A percentile compares a stretch with the other conserved stretches of the same genome.
phyloP scores from a whole-genome alignment of 192 early-diverging fungal genomes.

The Polychytrium aggregatum region DNA sequence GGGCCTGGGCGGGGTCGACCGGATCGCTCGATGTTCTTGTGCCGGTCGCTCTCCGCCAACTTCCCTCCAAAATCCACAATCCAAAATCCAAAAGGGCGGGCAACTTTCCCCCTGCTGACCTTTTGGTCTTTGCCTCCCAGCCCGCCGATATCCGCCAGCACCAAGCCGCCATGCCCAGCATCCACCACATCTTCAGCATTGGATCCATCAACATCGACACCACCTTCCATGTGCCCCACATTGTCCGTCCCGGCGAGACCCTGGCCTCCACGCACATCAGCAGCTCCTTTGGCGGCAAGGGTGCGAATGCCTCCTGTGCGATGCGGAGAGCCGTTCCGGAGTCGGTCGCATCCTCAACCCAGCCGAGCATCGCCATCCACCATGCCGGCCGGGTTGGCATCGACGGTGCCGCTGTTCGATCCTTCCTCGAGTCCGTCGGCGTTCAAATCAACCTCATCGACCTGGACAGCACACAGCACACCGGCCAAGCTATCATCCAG shows the following conservation, averaged over 20 bases:
- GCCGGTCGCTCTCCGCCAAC: no score
- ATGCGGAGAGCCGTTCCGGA: no score
- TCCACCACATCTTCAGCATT: constrained; percentile 41
- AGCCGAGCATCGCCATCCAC: constrained; percentile 55
- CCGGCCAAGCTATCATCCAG: constrained; percentile 82
- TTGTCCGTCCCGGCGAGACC: constrained; percentile 48
- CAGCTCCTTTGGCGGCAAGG: constrained; percentile 62
- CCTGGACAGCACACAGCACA: constrained; percentile 35
- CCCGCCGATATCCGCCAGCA: no score
- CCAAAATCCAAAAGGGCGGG: no score
- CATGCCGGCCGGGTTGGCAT: constrained; percentile 71
- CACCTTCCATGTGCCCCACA: constrained; percentile 61
- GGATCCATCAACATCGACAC: constrained; percentile 77
- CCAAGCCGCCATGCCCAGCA: no score
- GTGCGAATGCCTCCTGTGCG: constrained; percentile 65
- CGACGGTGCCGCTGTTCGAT: constrained; percentile 69
- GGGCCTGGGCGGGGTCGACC: no score
- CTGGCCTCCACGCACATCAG: constrained; percentile 31
- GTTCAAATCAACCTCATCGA: constrained; percentile 55
- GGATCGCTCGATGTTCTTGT: no score
- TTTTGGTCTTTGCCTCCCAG: no score
- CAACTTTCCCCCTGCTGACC: no score
- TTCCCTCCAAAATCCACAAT: no score
- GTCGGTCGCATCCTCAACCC: no score
- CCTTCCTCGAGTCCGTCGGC: constrained; percentile 47